Evolutionary conservation across 306 rosid species (phyloP).

Genomic region (Quercus dentata): DNA sequence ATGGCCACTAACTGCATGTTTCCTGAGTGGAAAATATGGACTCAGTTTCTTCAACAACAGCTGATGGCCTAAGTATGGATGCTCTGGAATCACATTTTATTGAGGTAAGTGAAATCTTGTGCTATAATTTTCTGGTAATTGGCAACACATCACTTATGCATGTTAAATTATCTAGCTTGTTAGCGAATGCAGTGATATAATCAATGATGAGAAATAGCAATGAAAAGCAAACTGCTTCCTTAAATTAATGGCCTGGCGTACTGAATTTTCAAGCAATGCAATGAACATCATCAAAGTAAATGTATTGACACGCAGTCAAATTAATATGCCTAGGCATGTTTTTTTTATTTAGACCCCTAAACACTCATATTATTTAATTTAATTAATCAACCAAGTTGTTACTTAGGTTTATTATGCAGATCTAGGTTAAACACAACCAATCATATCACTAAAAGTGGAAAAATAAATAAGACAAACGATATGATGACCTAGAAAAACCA

Average conservation of each 20-base stretch:
- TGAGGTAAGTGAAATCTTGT: conserved; percentile 30
- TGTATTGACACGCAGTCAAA: not conserved
- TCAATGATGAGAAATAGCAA: not conserved
- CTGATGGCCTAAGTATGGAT: conserved; percentile 47
- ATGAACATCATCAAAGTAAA: not conserved
- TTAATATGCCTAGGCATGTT: not conserved
- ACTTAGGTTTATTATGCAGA: no score
- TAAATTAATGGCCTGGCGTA: not conserved
- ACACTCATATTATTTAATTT: no score
- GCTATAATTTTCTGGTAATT: not conserved
- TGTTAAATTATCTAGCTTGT: not conserved
- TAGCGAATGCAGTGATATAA: not conserved
- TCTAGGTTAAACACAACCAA: no score
- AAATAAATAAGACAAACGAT: no score
- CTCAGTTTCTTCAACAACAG: conserved; percentile 40
- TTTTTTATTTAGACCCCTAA: no score
- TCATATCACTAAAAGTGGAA: no score
- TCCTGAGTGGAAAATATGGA: conserved; percentile 70
- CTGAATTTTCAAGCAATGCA: not conserved
- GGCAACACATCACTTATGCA: not conserved
- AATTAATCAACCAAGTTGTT: no score
- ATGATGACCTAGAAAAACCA: no score
- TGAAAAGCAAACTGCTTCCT: not conserved
- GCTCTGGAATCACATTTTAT: conserved; percentile 62
- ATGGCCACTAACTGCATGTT: conserved; percentile 49